A percentile compares a stretch with the other conserved stretches of the same genome.
Conservation (phyloP, 352 stramenopile genomes). For the Globisporangium canariense region DNA sequence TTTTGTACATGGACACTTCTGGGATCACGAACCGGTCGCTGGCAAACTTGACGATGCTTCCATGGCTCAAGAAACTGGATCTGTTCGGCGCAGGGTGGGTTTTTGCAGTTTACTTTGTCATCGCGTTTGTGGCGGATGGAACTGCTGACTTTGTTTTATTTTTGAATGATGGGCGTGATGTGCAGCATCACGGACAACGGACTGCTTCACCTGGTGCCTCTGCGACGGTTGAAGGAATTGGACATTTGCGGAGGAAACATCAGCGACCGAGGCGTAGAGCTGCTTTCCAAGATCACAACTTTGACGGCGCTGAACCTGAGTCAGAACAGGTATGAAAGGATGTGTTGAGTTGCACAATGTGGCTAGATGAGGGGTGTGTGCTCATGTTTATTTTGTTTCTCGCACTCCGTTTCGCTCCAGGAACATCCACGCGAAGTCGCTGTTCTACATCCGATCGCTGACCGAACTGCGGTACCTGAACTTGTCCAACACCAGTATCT, state of each 20-base stretch:
- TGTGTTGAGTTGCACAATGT: not conserved
- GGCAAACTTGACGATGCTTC: slow-evolving; percentile 48
- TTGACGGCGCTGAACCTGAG: slow-evolving; percentile 77
- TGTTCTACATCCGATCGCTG: slow-evolving; percentile 56
- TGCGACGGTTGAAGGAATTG: slow-evolving; percentile 54
- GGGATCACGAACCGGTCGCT: slow-evolving; percentile 66
- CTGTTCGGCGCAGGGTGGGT: slow-evolving; percentile 73
- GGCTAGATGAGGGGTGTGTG: not conserved
- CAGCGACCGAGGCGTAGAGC: slow-evolving; percentile 61
- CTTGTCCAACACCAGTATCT: slow-evolving; percentile 74
- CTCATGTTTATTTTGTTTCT: not conserved
- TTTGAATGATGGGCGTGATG: slow-evolving; percentile 9
- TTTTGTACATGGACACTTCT: slow-evolving; percentile 59
- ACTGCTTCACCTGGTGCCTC: slow-evolving; percentile 49
- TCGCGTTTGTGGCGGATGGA: not conserved
- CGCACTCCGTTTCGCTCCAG: slow-evolving; percentile 21
- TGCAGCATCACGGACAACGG: slow-evolving; percentile 66
- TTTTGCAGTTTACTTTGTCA: not conserved
- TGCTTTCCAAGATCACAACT: slow-evolving; percentile 72
- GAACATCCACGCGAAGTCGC: slow-evolving; percentile 67
- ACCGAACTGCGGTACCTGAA: slow-evolving; percentile 65
- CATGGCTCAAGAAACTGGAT: slow-evolving; percentile 54
- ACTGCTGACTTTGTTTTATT: not conserved
- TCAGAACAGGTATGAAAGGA: slow-evolving; percentile 55
- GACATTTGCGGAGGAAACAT: slow-evolving; percentile 68